Base-by-base conservation (phyloP, 768 basidiomycete species). In the Suillus subluteus region DNA sequence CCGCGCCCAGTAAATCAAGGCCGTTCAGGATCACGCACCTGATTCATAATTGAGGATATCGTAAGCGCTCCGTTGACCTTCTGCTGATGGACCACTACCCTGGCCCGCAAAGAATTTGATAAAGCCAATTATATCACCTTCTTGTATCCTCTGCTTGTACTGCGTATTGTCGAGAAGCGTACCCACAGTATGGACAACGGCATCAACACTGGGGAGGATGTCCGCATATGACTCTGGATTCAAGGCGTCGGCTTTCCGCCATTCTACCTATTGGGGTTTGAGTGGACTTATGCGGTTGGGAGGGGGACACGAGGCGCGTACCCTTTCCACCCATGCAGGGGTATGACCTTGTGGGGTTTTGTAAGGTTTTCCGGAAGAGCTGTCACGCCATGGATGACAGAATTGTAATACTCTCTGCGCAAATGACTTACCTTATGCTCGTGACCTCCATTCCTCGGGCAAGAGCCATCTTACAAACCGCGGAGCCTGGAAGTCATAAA, bases 151-250 rank as follows among this genome's bases (percentile, higher is more conserved):
- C 44, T 81, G 75, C 78, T 99, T 99, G 83, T 99, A 99, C 54
- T 79, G 81, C 23, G 83, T 82, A 71, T 89, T 88, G 74, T 96
- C 94, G 40, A 99, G 81, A 59, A 99, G 87, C 12, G 91, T 94
- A 55, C 98, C 98, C 23, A 99, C 83, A 1, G 98, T 97, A 76
- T 98, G 96, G 44, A 99, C 95, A 37, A 99, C 91, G 1, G 91
- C 94, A 30, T 86, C 86, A 32, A 85, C 87, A 30, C 82, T 78
- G 0, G 88, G 82, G 58, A 98, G 83, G 26, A 96, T 79, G 64
- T 88, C 81, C 11, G 83, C 81, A 78, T 95, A 96, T 15, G 88
- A 83, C 66, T 87, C 80, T 0, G 95, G 95, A 41, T 87, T 79
- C 62, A 97, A 87, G 9, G 96, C 96, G 66, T 94, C 88, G 35